Evolutionary conservation across 257 asterid genomes (phyloP).

Genomic region (Phtheirospermum japonicum): DNA sequence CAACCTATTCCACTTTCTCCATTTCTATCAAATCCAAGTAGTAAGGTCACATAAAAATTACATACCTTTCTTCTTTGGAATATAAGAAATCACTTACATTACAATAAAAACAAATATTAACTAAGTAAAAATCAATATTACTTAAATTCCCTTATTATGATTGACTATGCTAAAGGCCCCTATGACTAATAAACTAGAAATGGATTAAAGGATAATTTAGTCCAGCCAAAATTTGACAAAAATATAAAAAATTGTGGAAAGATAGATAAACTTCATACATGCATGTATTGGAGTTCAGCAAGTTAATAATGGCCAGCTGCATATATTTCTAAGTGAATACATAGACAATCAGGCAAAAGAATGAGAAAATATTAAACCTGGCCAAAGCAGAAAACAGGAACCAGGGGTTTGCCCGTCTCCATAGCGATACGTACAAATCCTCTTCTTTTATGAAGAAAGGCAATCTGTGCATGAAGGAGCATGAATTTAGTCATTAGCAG

Average conservation of each 20-base stretch:
- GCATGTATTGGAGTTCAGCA: constrained; percentile 1
- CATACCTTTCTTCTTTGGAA: not conserved
- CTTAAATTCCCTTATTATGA: too few species aligned
- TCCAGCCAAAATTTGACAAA: not conserved
- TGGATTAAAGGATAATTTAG: not conserved
- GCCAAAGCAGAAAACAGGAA: constrained; percentile 97
- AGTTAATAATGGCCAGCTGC: constrained; percentile 6
- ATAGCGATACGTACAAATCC: constrained; percentile 91
- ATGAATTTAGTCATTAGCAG: constrained; percentile 25
- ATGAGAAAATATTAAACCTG: constrained; percentile 53
- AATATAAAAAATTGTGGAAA: not conserved
- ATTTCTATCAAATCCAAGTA: not conserved
- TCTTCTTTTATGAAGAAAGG: constrained; percentile 58
- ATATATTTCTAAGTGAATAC: not conserved
- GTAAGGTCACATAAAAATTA: too few species aligned
- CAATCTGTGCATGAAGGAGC: constrained; percentile 45
- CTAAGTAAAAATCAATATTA: not conserved
- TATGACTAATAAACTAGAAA: too few species aligned
- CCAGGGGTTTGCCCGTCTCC: constrained; percentile 88
- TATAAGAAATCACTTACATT: not conserved
- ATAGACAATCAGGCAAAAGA: constrained; percentile 12
- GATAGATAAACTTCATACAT: not conserved
- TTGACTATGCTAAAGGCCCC: too few species aligned
- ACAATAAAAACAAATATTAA: too few species aligned
- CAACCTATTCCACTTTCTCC: not conserved